A percentile compares a stretch with the other conserved stretches of the same genome.
Conservation (phyloP, 2,329 filamentous ascomycete genomes). For the Fusarium pseudonygamai region DNA sequence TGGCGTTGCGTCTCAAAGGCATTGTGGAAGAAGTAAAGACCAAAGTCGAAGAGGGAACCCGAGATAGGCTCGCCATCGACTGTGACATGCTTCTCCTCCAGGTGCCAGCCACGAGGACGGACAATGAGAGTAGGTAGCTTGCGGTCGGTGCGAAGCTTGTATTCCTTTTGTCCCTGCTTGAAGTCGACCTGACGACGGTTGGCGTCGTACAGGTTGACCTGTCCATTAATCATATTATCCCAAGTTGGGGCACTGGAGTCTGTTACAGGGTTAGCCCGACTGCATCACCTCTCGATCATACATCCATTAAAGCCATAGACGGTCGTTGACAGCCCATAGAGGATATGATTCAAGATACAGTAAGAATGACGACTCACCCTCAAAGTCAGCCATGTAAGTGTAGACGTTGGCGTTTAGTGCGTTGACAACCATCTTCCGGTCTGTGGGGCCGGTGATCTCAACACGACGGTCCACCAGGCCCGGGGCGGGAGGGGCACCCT, state of each 20-base stretch:
- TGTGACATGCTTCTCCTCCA: conserved; percentile 98
- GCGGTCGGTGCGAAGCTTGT: conserved; percentile 94
- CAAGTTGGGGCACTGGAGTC: conserved; percentile 96
- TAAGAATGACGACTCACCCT: conserved; percentile 68
- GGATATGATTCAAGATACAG: neutral
- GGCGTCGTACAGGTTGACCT: conserved; percentile 97
- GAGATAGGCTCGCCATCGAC: conserved; percentile 96
- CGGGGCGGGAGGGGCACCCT: conserved; percentile 87
- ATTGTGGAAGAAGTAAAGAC: conserved; percentile 99
- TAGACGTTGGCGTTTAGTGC: conserved; percentile 95
- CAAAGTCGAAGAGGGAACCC: conserved; percentile 93
- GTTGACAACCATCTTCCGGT: conserved; percentile 99
- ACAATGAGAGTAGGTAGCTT: conserved; percentile 89
- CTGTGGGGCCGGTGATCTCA: conserved; percentile 96
- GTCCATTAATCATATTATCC: conserved; percentile 99
- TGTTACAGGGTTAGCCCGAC: conserved; percentile 50
- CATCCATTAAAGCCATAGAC: neutral
- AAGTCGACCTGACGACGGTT: conserved; percentile 95
- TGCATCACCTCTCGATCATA: neutral
- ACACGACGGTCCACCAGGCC: conserved; percentile 93
- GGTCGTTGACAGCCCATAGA: neutral
- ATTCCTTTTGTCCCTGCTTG: conserved; percentile 93
- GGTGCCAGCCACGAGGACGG: conserved; percentile 94
- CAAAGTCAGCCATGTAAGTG: conserved; percentile 99
- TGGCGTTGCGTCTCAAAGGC: conserved; percentile 85